A percentile compares a stretch with the other conserved stretches of the same genome.
These are phyloP conservation scores for Acacia concinna DNA, from an alignment of 331 rosid species.

Conservation along the genomic window DNA sequence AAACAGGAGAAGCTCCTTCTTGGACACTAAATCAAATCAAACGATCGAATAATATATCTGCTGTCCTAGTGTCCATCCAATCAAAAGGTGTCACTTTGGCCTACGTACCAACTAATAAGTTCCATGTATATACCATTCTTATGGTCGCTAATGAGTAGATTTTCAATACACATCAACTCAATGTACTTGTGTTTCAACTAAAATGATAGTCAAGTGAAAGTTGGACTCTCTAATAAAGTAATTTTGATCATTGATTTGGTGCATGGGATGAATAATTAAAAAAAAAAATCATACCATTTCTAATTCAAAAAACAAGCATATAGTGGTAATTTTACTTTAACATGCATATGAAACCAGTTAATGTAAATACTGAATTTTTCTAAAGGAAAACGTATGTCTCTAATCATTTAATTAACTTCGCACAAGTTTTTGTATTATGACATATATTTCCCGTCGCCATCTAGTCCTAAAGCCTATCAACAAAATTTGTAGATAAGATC, in stretches of 20 bases:
- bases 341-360: neutral
- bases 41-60: conserved; percentile 36
- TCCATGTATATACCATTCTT: conserved; percentile 13
- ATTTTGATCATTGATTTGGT: neutral
- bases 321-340: too few species aligned
- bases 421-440: too few species aligned
- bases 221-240: neutral
- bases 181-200: conserved; percentile 39
- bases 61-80: conserved; percentile 35
- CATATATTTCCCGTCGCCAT: too few species aligned
- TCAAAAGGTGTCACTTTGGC: conserved; percentile 42
- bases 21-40: conserved; percentile 17
- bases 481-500: neutral
- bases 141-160: conserved; percentile 17
- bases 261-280: neutral
- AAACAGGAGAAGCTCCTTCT: conserved; percentile 6
- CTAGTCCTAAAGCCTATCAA: too few species aligned
- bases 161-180: conserved; percentile 32
- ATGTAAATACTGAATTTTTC: neutral
- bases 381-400: neutral
- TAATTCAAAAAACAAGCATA: neutral
- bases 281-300: neutral
- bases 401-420: neutral
- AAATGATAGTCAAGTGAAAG: conserved; percentile 17
- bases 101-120: conserved; percentile 24